Evolutionary conservation across 306 rosid genomes (phyloP), one percentile per base, ranked within the genome.

Genomic region (Sicyos edulis): DNA sequence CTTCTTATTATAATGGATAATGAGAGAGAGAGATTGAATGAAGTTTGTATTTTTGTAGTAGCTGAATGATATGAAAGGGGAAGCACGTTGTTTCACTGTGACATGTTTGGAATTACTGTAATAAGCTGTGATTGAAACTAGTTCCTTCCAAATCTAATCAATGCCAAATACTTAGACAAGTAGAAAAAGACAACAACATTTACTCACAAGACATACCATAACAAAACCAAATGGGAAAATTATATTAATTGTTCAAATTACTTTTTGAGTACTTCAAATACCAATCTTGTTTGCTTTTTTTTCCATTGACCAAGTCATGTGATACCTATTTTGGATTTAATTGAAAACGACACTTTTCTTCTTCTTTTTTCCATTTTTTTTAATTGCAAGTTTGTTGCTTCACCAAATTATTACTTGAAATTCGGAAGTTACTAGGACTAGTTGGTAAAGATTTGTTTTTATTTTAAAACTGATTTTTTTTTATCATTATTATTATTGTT

Each of bases 301-400:
- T 64, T 2, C 70, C 40, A 34, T 64, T 64, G 70, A 64, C 70
- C 70, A 64, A 64, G 5, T 64, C 70, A 64, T 64, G 70, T 64
- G 70, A 64, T 37, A 42, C 53, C 21, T 16, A 42, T 64, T 37
- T 64, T 64, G 7, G 26, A 10, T 51, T 40, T 37, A 63, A 22
- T 57, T 57, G 4, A 57, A 57, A 57, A 57, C 16, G 22, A 34
- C 40, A 34, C 40, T 34, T 34, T 34, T 34, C 5, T 24, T 0
- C 29, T 3, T 3, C 26, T 14, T 60, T 15, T 29, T 15, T 29
- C 3, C 40, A 34, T 52, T 44, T 10, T 44, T 44, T 44, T 44
- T 42, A 34, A 34, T 34, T 34, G 6, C 40, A 34, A 34, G 4
- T 34, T 34, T 34, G 40, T 34, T 34, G 2, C 40, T 34, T 34